These are phyloP conservation scores for Carex kokanica DNA, from an alignment of 176 grass and related monocot species.

Conservation along the genomic window DNA sequence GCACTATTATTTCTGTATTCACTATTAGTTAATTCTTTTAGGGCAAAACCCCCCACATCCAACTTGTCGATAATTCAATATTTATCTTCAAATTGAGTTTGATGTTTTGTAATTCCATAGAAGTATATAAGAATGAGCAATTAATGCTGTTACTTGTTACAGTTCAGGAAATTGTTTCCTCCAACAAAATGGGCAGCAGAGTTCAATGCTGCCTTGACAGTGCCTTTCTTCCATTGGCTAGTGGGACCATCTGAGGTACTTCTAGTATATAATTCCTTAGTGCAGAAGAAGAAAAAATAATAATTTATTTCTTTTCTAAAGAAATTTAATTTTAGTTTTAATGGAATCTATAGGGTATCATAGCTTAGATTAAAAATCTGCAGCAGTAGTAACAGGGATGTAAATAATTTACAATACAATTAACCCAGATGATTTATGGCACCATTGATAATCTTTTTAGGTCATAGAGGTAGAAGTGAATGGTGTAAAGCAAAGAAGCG, in stretches of 20 bases:
- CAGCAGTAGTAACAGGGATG: background rate
- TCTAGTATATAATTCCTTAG: background rate
- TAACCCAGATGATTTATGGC: background rate
- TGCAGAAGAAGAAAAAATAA: background rate
- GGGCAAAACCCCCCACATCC: too few species aligned
- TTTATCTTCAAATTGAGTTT: background rate
- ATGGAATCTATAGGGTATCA: too few species aligned
- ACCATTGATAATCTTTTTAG: background rate
- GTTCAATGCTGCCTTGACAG: slow-evolving; percentile 88
- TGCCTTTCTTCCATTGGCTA: slow-evolving; percentile 93
- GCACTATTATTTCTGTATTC: background rate
- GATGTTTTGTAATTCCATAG: background rate
- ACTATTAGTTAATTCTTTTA: too few species aligned
- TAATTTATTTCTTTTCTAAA: background rate
- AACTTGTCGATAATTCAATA: background rate
- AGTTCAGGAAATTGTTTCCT: slow-evolving; percentile 85
- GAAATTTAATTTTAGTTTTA: background rate
- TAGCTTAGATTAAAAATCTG: background rate
- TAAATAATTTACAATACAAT: background rate
- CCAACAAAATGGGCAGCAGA: slow-evolving; percentile 73
- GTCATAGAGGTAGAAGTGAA: slow-evolving; percentile 69
- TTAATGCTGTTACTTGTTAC: slow-evolving; percentile 12
- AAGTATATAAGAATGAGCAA: background rate
- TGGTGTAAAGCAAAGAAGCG: slow-evolving; percentile 66
- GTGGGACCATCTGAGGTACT: slow-evolving; percentile 78